phyloP scores from a whole-genome alignment of 2,329 filamentous ascomycete genomes.

The Fusarium illudens region DNA sequence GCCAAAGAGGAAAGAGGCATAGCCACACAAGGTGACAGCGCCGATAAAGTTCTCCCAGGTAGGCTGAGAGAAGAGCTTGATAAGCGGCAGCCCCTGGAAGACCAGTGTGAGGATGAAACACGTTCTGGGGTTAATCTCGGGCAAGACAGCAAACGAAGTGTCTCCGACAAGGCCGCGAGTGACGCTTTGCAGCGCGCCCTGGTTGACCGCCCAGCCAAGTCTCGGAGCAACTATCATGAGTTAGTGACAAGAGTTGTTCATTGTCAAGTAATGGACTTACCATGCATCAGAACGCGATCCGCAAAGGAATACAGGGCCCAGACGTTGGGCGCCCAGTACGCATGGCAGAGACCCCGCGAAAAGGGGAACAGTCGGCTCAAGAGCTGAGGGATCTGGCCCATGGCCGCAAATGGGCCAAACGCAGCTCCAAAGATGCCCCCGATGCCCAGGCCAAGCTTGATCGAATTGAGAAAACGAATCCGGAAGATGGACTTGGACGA shows the following conservation, averaged over 20 bases:
- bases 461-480: constrained; percentile 78
- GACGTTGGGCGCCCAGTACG: constrained; percentile 97
- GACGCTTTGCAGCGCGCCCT: constrained; percentile 82
- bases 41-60: constrained; percentile 92
- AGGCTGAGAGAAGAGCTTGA: constrained; percentile 82
- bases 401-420: constrained; percentile 86
- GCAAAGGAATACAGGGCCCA: constrained; percentile 97
- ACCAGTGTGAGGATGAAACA: constrained; percentile 86
- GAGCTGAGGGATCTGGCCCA: constrained; percentile 85
- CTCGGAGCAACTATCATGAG: constrained; percentile 75
- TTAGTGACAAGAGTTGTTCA: constrained; percentile 11
- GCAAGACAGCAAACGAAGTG: constrained; percentile 91
- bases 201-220: constrained; percentile 76
- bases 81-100: constrained; percentile 80
- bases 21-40: constrained; percentile 90
- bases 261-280: constrained; percentile 57
- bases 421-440: constrained; percentile 76
- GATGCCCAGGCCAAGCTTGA: constrained; percentile 84
- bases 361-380: constrained; percentile 91
- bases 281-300: constrained; percentile 82
- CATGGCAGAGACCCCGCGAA: constrained; percentile 91
- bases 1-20: constrained; percentile 95
- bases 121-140: constrained; percentile 79
- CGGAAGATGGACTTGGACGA: constrained; percentile 78
- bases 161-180: constrained; percentile 94